Conservation (phyloP, 106 monocot genomes). For the Narthecium ossifragum region DNA sequence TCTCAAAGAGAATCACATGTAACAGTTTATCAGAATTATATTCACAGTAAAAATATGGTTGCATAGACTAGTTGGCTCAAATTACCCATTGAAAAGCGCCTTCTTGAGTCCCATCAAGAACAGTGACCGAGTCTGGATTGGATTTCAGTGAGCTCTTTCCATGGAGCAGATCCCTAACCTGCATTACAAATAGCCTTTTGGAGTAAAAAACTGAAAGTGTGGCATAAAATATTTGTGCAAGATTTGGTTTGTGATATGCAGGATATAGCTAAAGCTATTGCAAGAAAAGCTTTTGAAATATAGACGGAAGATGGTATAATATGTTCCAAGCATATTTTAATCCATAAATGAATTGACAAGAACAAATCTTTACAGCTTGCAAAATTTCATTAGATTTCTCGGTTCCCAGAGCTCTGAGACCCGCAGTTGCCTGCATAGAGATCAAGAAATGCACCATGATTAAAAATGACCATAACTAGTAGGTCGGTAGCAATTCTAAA, state of each 20-base stretch:
- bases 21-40: too few species aligned
- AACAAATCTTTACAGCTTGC: slow-evolving; percentile 48
- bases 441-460: neutral
- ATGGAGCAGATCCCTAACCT: slow-evolving; percentile 74
- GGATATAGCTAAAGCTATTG: neutral
- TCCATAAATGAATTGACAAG: neutral
- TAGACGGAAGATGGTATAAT: neutral
- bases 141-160: slow-evolving; percentile 68
- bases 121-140: slow-evolving; percentile 69
- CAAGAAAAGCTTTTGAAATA: neutral
- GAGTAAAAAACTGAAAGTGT: too few species aligned
- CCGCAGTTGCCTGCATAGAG: slow-evolving; percentile 73
- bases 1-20: too few species aligned
- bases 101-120: slow-evolving; percentile 92
- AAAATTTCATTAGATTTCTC: slow-evolving; percentile 76
- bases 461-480: neutral
- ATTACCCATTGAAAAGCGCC: slow-evolving; percentile 92
- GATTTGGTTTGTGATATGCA: neutral
- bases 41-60: too few species aligned
- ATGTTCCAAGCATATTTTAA: neutral
- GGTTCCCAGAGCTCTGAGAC: slow-evolving; percentile 71
- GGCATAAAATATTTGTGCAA: neutral
- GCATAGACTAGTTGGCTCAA: too few species aligned
- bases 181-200: slow-evolving; percentile 8
- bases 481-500: neutral